A percentile compares a stretch with the other conserved stretches of the same genome.
Conservation (phyloP, 495 filamentous ascomycete species). For the Tuber indicum region DNA sequence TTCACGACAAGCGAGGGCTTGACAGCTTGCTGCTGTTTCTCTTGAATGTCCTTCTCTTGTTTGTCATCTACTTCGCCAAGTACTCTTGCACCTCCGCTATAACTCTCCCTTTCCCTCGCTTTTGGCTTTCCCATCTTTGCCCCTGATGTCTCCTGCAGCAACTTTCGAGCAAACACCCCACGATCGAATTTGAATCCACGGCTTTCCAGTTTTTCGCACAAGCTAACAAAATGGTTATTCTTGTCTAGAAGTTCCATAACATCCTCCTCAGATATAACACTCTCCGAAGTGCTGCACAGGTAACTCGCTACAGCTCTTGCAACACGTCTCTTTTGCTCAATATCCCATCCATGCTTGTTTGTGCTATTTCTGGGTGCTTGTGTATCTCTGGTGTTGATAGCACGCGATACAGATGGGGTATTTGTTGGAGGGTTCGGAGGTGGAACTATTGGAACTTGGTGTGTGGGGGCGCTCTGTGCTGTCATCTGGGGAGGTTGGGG, state of each 20-base stretch:
- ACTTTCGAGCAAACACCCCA: slow-evolving; percentile 30
- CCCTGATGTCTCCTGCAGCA: slow-evolving; percentile 28
- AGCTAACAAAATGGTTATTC: slow-evolving; percentile 22
- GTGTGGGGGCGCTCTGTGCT: background rate
- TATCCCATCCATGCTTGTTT: slow-evolving; percentile 7
- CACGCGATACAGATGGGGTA: background rate
- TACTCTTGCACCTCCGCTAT: slow-evolving; percentile 21
- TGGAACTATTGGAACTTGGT: background rate
- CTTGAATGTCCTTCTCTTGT: slow-evolving; percentile 25
- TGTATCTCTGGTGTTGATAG: background rate
- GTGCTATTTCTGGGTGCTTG: background rate
- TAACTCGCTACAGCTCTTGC: slow-evolving; percentile 24
- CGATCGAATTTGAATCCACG: slow-evolving; percentile 33
- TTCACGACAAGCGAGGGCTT: background rate
- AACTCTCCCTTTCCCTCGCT: background rate
- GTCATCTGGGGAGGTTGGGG: slow-evolving; percentile 4
- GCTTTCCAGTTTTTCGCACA: slow-evolving; percentile 29
- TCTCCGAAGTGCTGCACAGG: slow-evolving; percentile 13
- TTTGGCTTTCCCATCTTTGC: background rate
- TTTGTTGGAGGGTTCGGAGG: background rate
- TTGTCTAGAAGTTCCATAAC: slow-evolving; percentile 17
- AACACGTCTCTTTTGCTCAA: background rate
- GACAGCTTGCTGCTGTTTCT: background rate
- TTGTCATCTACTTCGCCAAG: slow-evolving; percentile 29
- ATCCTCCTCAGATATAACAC: slow-evolving; percentile 13